Evolutionary conservation across 306 rosid species (phyloP), one percentile per base, ranked within the genome.

Genomic region (Citrullus mucosospermus): DNA sequence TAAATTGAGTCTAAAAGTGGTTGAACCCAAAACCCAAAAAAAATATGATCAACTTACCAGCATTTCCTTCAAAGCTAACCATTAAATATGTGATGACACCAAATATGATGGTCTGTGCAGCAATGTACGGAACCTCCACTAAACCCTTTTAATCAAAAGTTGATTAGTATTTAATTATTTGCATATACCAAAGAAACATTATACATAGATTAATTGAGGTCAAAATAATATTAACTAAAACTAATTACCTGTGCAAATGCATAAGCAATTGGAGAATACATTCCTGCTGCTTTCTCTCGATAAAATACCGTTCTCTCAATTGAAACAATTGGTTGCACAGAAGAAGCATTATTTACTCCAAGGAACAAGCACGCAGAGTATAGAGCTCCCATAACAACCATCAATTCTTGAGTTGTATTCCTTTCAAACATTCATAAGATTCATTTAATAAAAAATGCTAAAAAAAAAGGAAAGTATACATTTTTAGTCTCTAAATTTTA

Each of bases 301-400:
- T 93, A 93, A 74, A 93, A 93, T 8, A 93, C 98, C 25, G 98
- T 87, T 84, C 98, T 93, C 87, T 90, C 98, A 76, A 93, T 93
- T 28, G 98, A 93, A 87, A 93, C 89, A 81, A 93, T 84, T 25
- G 98, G 98, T 76, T 93, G 98, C 34, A 93, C 98, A 32, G 97
- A 90, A 77, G 98, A 85, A 77, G 98, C 75, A 50, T 93, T 93
- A 67, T 90, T 93, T 78, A 91, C 89, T 34, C 98, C 98, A 71
- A 93, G 89, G 86, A 91, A 93, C 82, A 93, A 71, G 78, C 91
- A 85, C 3, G 98, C 85, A 13, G 97, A 14, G 78, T 90, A 93
- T 28, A 93, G 91, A 78, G 98, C 96, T 83, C 97, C 97, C 98
- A 91, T 91, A 32, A 90, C 85, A 81, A 84, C 85, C n/a, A 86